Evolutionary conservation across 140 eudicot species (phyloP).

Genomic region (Bidens hawaiensis): DNA sequence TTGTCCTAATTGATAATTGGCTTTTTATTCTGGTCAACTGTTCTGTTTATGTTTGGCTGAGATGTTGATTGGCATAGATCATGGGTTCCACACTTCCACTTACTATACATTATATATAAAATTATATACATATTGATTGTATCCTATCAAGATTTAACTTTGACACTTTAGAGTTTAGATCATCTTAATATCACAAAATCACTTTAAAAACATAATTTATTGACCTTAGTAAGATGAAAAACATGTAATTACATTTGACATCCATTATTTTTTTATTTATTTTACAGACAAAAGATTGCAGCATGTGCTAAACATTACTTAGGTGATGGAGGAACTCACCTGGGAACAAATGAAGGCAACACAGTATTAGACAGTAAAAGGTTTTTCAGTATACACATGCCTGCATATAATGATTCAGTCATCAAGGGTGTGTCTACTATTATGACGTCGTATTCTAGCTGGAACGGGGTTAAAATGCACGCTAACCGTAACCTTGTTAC

Average conservation of each 20-base stretch:
- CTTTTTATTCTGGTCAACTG: neutral
- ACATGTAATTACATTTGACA: neutral
- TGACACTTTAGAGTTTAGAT: too few species aligned
- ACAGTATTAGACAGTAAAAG: slow-evolving; percentile 33
- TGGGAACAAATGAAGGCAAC: slow-evolving; percentile 64
- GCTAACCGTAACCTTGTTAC: slow-evolving; percentile 58
- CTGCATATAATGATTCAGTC: slow-evolving; percentile 61
- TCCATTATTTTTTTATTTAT: neutral
- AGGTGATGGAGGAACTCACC: slow-evolving; percentile 73
- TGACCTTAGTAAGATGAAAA: neutral
- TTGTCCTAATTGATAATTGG: slow-evolving; percentile 1
- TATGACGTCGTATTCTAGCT: slow-evolving; percentile 76
- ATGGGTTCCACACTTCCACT: slow-evolving; percentile 10
- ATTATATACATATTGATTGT: neutral
- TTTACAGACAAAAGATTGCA: slow-evolving; percentile 49
- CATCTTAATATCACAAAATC: neutral
- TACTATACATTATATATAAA: neutral
- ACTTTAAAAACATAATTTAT: neutral
- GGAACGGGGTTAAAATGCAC: slow-evolving; percentile 78
- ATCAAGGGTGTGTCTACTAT: slow-evolving; percentile 68
- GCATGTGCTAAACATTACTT: slow-evolving; percentile 74
- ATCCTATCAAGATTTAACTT: neutral
- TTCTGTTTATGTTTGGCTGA: neutral
- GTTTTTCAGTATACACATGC: slow-evolving; percentile 61
- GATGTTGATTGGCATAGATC: slow-evolving; percentile 12